Base-by-base conservation (phyloP, 2,329 filamentous ascomycete species). In the Trichoderma simmonsii region DNA sequence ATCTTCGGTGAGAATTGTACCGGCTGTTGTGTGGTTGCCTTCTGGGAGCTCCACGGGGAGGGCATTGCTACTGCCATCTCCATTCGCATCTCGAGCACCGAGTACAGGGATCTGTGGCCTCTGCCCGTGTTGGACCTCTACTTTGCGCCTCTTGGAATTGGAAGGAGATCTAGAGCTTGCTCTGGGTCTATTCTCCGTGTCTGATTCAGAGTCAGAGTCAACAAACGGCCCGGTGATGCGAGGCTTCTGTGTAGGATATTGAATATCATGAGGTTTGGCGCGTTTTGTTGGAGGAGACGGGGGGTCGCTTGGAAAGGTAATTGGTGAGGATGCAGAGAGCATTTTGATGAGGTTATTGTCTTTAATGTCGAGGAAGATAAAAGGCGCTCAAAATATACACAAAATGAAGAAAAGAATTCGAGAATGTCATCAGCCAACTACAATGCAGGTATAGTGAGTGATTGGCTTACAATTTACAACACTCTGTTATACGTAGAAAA, bases 301-400 rank as follows among this genome's bases (percentile, higher is more conserved):
- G 28, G 88, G 88, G 76, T 84, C 88, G 7, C 83, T 80, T 3
- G 88, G 87, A 72, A 88, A 88, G 30, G 83, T 77, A 24, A 90
- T 80, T 3, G 90, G 87, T 15, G 90, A 90, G 7, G 90, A 91
- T 51, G 87, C 84, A 48, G 86, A 84, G 30, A 88, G 82, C 89
- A 92, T 92, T 57, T 76, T 83, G 72, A 32, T 21, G 8, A 21
- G n/a, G 9, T 5, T 26, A 21, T 12, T 15, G 12, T 8, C 8
- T 32, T 5, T 2, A n/a, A 24, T n/a, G n/a, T 0, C 14, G 24
- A 9, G 2, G 1, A 21, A n/a, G 14, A n/a, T 24, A 6, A 66
- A 6, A 66, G 28, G 26, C 7, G 43, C 36, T 62, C 57, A 62
- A 15, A 26, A 54, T 59, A 54, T 34, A 61, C 34, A 34, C 26